phyloP scores from a whole-genome alignment of 768 basidiomycete genomes.

The Tylopilus sp. region DNA sequence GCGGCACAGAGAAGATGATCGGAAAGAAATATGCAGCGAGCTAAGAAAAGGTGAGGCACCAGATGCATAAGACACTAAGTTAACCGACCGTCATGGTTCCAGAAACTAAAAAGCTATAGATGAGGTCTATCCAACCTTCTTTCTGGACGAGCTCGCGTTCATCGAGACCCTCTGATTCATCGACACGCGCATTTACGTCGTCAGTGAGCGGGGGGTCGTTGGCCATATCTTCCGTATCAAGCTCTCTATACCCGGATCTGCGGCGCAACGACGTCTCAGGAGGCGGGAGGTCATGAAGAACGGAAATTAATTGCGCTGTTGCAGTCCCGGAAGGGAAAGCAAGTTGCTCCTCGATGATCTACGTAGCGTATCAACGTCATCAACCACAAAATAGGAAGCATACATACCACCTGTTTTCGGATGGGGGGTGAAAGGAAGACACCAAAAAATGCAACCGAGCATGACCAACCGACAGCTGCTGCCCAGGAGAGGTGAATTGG shows the following conservation, averaged over 20 bases:
- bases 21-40: slow-evolving; percentile 88
- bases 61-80: neutral
- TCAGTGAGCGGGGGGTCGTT: slow-evolving; percentile 3
- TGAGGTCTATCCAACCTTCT: slow-evolving; percentile 74
- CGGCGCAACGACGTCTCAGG: slow-evolving; percentile 55
- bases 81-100: slow-evolving; percentile 67
- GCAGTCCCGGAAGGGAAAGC: slow-evolving; percentile 95
- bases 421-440: slow-evolving; percentile 97
- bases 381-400: neutral
- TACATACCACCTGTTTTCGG: slow-evolving; percentile 85
- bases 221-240: slow-evolving; percentile 34
- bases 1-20: slow-evolving; percentile 78
- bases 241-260: slow-evolving; percentile 53
- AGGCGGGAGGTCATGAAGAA: slow-evolving; percentile 75
- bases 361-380: slow-evolving; percentile 4
- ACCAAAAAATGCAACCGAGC: slow-evolving; percentile 93
- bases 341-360: slow-evolving; percentile 94
- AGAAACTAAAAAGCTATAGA: slow-evolving; percentile 76
- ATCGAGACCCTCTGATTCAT: slow-evolving; percentile 22
- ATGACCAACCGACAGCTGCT: slow-evolving; percentile 80
- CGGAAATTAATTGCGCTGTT: slow-evolving; percentile 91
- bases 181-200: slow-evolving; percentile 3
- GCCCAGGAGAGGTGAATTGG: slow-evolving; percentile 75
- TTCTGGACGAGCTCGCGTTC: slow-evolving; percentile 53
- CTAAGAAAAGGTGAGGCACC: slow-evolving; percentile 37